Evolutionary conservation across 495 filamentous ascomycete genomes (phyloP).

Genomic region (Aspergillus homomorphus): DNA sequence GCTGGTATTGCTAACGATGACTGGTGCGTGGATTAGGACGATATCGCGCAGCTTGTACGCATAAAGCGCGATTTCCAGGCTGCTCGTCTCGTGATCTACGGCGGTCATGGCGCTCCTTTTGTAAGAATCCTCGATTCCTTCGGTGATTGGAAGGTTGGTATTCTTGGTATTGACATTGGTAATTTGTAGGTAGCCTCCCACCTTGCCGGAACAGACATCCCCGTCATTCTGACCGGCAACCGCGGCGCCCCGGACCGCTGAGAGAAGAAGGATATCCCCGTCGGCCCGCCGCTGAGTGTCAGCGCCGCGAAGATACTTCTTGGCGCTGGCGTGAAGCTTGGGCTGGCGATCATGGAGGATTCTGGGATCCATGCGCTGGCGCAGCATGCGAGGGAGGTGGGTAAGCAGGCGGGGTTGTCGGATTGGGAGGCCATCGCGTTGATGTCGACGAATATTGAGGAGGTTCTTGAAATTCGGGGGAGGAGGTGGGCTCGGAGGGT

Average conservation of each 20-base stretch:
- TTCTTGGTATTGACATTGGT: background rate
- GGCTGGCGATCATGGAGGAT: background rate
- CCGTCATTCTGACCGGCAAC: constrained; percentile 48
- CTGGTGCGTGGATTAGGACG: constrained; percentile 25
- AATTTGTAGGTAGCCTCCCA: constrained; percentile 28
- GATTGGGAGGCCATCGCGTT: constrained; percentile 6
- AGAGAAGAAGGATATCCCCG: constrained; percentile 47
- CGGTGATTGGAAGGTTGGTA: too few species aligned
- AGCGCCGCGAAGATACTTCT: background rate
- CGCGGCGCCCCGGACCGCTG: constrained; percentile 39
- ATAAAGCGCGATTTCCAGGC: constrained; percentile 28
- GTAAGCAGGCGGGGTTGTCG: constrained; percentile 1
- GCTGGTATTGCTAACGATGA: too few species aligned
- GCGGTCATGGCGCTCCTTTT: constrained; percentile 48
- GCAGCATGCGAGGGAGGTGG: constrained; percentile 29
- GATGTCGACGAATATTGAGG: constrained; percentile 9
- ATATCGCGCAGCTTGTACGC: constrained; percentile 33
- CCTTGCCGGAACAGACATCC: constrained; percentile 41
- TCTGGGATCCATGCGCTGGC: constrained; percentile 32
- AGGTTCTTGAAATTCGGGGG: background rate
- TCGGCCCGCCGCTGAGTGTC: constrained; percentile 47
- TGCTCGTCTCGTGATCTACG: constrained; percentile 42
- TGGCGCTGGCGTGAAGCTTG: constrained; percentile 5
- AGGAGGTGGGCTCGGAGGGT: background rate
- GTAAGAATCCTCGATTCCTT: constrained; percentile 14